Conservation (phyloP, 2,329 filamentous ascomycete genomes). For the Emmonsia crescens region DNA sequence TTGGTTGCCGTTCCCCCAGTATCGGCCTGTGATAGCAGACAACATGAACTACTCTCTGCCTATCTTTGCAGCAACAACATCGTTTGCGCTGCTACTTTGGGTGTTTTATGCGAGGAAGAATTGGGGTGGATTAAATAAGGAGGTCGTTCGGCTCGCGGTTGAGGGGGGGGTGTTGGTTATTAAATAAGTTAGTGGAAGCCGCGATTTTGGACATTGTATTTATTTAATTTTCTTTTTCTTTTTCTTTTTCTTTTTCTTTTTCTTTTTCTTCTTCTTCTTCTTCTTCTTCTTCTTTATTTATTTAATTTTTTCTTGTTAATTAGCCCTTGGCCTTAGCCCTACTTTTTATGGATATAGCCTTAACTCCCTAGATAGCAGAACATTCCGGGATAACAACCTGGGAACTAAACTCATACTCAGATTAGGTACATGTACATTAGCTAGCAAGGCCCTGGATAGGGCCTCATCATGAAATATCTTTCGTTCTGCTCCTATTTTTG, state of each 20-base stretch:
- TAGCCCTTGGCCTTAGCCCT: no score
- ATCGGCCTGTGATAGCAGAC: conserved; percentile 23
- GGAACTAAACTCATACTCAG: conserved; percentile 2
- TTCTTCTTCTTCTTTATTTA: no score
- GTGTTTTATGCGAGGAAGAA: conserved; percentile 9
- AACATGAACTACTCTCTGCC: conserved; percentile 32
- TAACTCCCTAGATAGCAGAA: no score
- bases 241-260: no score
- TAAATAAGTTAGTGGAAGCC: no score
- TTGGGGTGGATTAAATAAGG: conserved; percentile 12
- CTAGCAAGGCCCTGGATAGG: neutral
- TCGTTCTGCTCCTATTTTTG: neutral
- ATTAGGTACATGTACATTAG: neutral
- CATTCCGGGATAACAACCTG: no score
- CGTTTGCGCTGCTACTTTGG: conserved; percentile 13
- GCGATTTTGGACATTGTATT: no score
- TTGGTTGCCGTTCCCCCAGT: conserved; percentile 25
- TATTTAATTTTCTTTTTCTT: no score
- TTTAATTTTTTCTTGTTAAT: no score
- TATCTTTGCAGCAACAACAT: conserved; percentile 13
- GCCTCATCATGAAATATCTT: neutral
- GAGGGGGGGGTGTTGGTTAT: no score
- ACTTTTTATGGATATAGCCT: no score
- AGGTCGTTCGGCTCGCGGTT: conserved; percentile 12
- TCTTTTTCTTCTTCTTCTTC: no score